A percentile compares a stretch with the other conserved stretches of the same genome.
phyloP scores from a whole-genome alignment of 495 filamentous ascomycete genomes.

The Polyplosphaeria fusca region DNA sequence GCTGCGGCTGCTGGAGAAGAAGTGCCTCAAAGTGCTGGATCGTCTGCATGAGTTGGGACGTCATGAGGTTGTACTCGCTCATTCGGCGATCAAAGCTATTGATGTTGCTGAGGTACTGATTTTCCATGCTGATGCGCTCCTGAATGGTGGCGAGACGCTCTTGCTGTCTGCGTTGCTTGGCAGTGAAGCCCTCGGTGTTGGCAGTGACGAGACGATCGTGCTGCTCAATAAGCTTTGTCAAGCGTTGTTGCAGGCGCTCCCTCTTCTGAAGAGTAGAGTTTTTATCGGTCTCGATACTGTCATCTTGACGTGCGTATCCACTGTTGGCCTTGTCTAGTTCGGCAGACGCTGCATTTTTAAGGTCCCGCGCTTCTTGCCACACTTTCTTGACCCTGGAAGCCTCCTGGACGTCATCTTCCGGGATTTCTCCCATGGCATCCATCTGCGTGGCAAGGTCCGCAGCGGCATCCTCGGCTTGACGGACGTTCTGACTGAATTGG shows the following conservation, averaged over 20 bases:
- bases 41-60: slow-evolving; percentile 19
- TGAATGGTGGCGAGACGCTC: slow-evolving; percentile 64
- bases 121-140: slow-evolving; percentile 60
- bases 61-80: slow-evolving; percentile 19
- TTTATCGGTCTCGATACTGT: slow-evolving; percentile 64
- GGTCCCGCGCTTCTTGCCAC: slow-evolving; percentile 63
- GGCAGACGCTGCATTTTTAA: slow-evolving; percentile 57
- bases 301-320: slow-evolving; percentile 61
- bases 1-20: slow-evolving; percentile 25
- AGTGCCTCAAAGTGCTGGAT: slow-evolving; percentile 31
- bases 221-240: slow-evolving; percentile 72
- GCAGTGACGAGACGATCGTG: slow-evolving; percentile 73
- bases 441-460: slow-evolving; percentile 60
- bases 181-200: slow-evolving; percentile 70
- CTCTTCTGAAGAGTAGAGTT: slow-evolving; percentile 65
- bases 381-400: slow-evolving; percentile 58
- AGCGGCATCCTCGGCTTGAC: slow-evolving; percentile 77
- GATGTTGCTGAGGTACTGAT: slow-evolving; percentile 42
- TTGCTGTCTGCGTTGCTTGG: slow-evolving; percentile 67
- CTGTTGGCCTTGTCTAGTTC: slow-evolving; percentile 60
- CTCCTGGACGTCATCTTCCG: slow-evolving; percentile 61
- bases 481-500: slow-evolving; percentile 72
- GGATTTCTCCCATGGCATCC: slow-evolving; percentile 63
- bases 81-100: slow-evolving; percentile 29
- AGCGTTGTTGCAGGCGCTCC: slow-evolving; percentile 72